Base-by-base conservation (phyloP, 306 rosid species). In the Cucumis cinereus region DNA sequence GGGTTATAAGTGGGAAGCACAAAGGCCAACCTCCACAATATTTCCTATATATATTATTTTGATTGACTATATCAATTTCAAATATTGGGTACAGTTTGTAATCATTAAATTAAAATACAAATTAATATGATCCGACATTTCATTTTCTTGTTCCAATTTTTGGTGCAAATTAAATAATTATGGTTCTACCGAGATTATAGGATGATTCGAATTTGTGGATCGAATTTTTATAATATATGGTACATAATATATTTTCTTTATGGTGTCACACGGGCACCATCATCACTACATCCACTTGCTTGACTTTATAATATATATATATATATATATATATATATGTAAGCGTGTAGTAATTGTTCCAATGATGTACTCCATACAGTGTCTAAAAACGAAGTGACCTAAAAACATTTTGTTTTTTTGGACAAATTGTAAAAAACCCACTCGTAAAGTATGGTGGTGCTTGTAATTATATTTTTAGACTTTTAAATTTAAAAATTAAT, bases 211-310 rank as follows among this genome's bases (percentile, higher is more conserved):
- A 63, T 63, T 63, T 14, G 35, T 63, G 17, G 24, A 7, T 19
- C 1, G 1, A 63, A 19, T 9, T 19, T 8, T 63, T 9, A 17
- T 63, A 63, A 8, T 8, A 63, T 63, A 63, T 36, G 49, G 7
- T 49, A 49, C 11, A 4, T 16, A 50, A 50, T 50, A 50, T 28
- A 3, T 2, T 3, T 19, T 33, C 16, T 28, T 2, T 33, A 12
- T 35, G 71, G 71, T 63, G 24, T 35, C 71, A 64, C 71, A 64
- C 71, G 71, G 26, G 71, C 71, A 36, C 26, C 16, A 64, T 64
- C 71, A 64, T 64, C 16, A 3, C 17, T 64, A 26, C 49, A 64
- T 36, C 71, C 26, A 64, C 71, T 64, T 61, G 41, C 6, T 15
- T 35, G 71, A 64, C 55, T 50, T 5, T 30, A 30, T 30, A 30